Conservation (phyloP, 2,329 filamentous ascomycete species). For the Cladosporium sp. region DNA sequence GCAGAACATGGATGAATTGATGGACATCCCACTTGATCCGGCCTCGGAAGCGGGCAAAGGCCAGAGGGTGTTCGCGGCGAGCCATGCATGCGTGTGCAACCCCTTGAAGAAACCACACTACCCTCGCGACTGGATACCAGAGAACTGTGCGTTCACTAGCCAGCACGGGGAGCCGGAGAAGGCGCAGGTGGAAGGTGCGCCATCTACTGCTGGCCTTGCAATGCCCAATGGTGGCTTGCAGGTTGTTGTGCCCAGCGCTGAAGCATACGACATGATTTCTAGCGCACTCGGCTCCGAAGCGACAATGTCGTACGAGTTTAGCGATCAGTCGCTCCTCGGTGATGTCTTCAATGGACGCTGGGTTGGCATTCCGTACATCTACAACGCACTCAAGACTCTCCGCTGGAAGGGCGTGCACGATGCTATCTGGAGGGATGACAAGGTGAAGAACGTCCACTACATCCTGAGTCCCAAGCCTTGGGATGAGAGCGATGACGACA, state of each 20-base stretch:
- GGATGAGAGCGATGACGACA: constrained; percentile 48
- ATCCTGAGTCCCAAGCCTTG: constrained; percentile 60
- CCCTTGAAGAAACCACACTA: constrained; percentile 75
- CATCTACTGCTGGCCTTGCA: constrained; percentile 47
- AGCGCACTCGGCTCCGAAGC: constrained; percentile 43
- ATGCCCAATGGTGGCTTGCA: constrained; percentile 60
- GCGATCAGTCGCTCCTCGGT: constrained; percentile 56
- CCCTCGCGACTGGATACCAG: constrained; percentile 63
- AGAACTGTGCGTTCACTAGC: constrained; percentile 59
- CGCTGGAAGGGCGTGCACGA: constrained; percentile 53
- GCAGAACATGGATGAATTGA: constrained; percentile 86
- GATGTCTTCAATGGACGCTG: constrained; percentile 55
- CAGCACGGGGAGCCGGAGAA: constrained; percentile 50
- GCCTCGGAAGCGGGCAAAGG: constrained; percentile 51
- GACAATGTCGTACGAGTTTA: constrained; percentile 53
- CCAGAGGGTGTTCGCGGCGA: constrained; percentile 70
- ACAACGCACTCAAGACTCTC: constrained; percentile 60
- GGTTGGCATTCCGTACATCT: constrained; percentile 57
- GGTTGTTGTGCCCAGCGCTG: constrained; percentile 56
- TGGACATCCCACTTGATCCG: constrained; percentile 71
- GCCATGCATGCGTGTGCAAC: constrained; percentile 83
- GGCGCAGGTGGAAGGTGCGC: constrained; percentile 51
- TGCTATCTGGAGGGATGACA: constrained; percentile 56
- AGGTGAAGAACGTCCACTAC: constrained; percentile 61
- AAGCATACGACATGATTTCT: constrained; percentile 50